These are phyloP conservation scores for Salvia rosmarinus DNA, from an alignment of 257 asterid species.

Conservation along the genomic window DNA sequence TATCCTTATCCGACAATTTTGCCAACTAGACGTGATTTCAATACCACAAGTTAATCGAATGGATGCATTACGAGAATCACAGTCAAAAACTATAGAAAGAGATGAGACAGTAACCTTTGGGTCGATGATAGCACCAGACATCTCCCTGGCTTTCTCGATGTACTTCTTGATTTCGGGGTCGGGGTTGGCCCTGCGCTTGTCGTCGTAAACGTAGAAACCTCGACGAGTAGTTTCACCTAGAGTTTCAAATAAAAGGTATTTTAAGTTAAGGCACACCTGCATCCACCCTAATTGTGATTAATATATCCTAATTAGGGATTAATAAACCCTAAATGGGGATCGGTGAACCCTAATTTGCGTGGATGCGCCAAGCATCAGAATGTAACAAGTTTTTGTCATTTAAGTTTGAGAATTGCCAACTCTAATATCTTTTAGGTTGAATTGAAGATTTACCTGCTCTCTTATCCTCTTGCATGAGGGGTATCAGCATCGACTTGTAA, in stretches of 20 bases:
- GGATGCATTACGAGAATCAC: neutral
- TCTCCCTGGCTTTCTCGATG: conserved; percentile 75
- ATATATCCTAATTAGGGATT: too few relatives aligned
- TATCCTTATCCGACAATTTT: conserved; percentile 76
- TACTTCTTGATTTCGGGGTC: conserved; percentile 83
- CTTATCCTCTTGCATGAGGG: conserved; percentile 90
- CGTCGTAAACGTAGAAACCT: conserved; percentile 80
- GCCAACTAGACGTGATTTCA: conserved; percentile 49
- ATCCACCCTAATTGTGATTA: too few relatives aligned
- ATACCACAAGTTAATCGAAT: neutral
- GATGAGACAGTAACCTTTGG: conserved; percentile 63
- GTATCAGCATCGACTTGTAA: conserved; percentile 81
- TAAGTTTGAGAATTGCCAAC: neutral
- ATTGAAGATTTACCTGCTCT: conserved; percentile 62
- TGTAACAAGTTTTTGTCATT: too few relatives aligned
- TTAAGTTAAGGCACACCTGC: too few relatives aligned
- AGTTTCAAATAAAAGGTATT: conserved; percentile 24
- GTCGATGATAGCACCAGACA: conserved; percentile 74
- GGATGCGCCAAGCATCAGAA: too few relatives aligned
- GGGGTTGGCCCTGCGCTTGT: conserved; percentile 87
- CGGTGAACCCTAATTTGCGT: too few relatives aligned
- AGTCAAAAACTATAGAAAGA: neutral
- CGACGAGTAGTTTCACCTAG: conserved; percentile 78
- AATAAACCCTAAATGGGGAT: too few relatives aligned
- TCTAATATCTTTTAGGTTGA: neutral